These are phyloP conservation scores for Pulveroboletus ravenelii DNA, from an alignment of 768 basidiomycete species.

Conservation along the genomic window DNA sequence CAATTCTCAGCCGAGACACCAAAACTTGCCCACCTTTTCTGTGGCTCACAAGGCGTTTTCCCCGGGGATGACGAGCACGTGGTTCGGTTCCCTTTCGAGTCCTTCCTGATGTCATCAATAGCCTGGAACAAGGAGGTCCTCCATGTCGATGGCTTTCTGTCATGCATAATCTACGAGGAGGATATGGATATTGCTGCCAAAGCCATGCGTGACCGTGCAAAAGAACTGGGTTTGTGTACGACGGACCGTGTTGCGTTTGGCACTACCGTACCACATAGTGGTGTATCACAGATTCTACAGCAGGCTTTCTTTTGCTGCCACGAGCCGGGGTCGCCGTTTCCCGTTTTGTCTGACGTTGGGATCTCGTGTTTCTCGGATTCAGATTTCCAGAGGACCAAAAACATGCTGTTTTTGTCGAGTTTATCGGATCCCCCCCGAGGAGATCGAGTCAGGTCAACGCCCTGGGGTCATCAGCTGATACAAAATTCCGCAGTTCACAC, in stretches of 20 bases:
- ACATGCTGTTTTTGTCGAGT: neutral
- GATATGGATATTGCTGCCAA: constrained; percentile 43
- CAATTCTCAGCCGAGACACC: neutral
- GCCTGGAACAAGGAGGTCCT: constrained; percentile 91
- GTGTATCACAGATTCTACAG: constrained; percentile 13
- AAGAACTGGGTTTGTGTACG: constrained; percentile 52
- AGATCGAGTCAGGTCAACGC: neutral
- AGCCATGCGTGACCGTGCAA: neutral
- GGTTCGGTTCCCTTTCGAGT: neutral
- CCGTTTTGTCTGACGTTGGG: constrained; percentile 10
- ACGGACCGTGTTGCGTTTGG: constrained; percentile 78
- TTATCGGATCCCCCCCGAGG: constrained; percentile 4
- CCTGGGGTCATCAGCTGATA: constrained; percentile 6
- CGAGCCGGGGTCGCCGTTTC: constrained; percentile 3
- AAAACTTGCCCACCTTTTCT: neutral
- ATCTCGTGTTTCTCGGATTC: constrained; percentile 7
- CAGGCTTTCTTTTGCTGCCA: constrained; percentile 10
- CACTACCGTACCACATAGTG: constrained; percentile 25
- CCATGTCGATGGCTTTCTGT: constrained; percentile 76
- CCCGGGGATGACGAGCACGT: constrained; percentile 2
- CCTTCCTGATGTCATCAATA: constrained; percentile 20
- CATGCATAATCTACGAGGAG: constrained; percentile 78
- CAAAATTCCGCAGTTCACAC: neutral
- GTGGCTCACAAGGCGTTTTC: constrained; percentile 2
- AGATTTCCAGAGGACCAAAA: neutral